Evolutionary conservation across 371 early-diverging fungal genomes (phyloP), one percentile per base, ranked within the genome.

Genomic region (Circinella umbellata): DNA sequence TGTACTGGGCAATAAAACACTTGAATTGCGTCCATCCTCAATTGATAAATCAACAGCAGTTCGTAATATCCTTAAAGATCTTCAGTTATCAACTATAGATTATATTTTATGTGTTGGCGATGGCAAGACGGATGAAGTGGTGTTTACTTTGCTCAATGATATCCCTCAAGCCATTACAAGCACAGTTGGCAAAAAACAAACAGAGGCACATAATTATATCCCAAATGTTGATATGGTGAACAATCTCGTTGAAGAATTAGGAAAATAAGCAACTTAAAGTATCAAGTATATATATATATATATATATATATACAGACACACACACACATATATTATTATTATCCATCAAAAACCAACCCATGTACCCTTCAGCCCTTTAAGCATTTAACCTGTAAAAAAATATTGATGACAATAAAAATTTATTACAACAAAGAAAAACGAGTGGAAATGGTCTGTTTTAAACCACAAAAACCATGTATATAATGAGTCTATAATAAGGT

Each of bases 111-210:
- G 94, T 69, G 80, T 97, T 27, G 98, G 99, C 54, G 97, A 97
- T 71, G 96, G 96, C 38, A 94, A 95, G 81, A 93, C 95, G 13
- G 99, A 98, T 78, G 99, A 98, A 69, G 88, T 86, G 17, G 91
- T 97, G 27, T 98, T 96, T 67, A 76, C 87, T 4, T 86, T 88
- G 54, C 79, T 98, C 18, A 91, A 90, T 38, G 87, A 89, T 70
- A 85, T 87, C 20, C 83, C 86, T 1, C 77, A 88, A 64, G 75
- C 87, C 35, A 86, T 92, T 65, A 97, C 96, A 14, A 87, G 92
- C 63, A 98, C 98, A 0, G 98, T 98, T 7, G 99, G 98, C 14
- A 95, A 96, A 84, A 98, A 98, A 74, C 93, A 93, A 76, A 96
- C 99, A 0, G 96, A 96, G 71, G 98, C 99, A 46, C 89, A 88